Evolutionary conservation across 2,329 filamentous ascomycete species (phyloP).

Genomic region (Aphanocladium album): DNA sequence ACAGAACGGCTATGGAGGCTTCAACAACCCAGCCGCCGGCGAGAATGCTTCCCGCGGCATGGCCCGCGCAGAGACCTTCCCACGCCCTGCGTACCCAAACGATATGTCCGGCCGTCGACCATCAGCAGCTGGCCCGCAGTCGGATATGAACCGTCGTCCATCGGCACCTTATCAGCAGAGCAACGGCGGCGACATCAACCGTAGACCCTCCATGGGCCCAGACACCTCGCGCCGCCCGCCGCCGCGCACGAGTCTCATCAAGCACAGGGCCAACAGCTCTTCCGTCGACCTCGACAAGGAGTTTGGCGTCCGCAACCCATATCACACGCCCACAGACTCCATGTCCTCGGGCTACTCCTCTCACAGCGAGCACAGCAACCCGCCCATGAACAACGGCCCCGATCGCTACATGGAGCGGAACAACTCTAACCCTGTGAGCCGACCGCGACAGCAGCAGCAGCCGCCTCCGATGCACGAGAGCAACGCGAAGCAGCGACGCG

Average conservation of each 20-base stretch:
- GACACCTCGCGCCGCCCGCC: constrained; percentile 50
- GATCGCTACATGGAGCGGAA: constrained; percentile 22
- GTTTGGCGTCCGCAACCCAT: constrained; percentile 58
- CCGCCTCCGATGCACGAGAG: constrained; percentile 20
- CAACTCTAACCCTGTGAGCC: neutral
- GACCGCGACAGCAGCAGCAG: neutral
- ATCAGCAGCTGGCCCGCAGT: constrained; percentile 42
- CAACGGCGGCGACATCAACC: constrained; percentile 18
- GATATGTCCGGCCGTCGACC: constrained; percentile 40
- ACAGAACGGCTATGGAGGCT: constrained; percentile 54
- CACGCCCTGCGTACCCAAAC: constrained; percentile 31
- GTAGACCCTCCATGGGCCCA: constrained; percentile 30
- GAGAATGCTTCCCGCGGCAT: constrained; percentile 31
- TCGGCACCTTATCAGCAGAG: neutral
- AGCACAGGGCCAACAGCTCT: constrained; percentile 31
- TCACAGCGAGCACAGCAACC: constrained; percentile 49
- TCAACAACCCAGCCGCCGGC: constrained; percentile 43
- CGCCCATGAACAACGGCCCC: constrained; percentile 54
- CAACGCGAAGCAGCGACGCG: constrained; percentile 48
- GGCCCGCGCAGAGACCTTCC: constrained; percentile 50
- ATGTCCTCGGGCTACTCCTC: constrained; percentile 60
- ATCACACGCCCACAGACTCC: constrained; percentile 60
- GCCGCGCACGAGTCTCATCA: constrained; percentile 45
- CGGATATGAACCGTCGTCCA: constrained; percentile 23
- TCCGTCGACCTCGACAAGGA: constrained; percentile 55